phyloP scores from a whole-genome alignment of 805 yeast species.

The Candida hungchunana region DNA sequence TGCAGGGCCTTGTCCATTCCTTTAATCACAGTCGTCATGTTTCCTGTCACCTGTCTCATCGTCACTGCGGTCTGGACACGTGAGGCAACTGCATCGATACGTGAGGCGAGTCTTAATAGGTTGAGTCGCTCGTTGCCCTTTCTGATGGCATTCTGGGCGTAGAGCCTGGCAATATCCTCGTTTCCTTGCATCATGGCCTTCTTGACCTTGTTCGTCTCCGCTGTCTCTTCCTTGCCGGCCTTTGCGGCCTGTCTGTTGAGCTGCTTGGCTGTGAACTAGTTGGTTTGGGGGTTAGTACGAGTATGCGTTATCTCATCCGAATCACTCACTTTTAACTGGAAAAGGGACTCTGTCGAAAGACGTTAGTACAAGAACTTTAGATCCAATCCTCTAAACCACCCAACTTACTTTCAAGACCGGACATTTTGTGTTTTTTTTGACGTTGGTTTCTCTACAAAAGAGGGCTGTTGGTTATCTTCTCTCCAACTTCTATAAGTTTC shows the following conservation, averaged over 20 bases:
- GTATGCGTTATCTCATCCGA: too few relatives aligned
- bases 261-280: conserved; percentile 89
- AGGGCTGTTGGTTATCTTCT: too few relatives aligned
- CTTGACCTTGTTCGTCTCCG: conserved; percentile 84
- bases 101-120: conserved; percentile 72
- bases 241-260: conserved; percentile 83
- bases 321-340: conserved; percentile 49
- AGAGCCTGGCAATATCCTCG: conserved; percentile 87
- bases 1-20: conserved; percentile 97
- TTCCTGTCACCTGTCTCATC: conserved; percentile 91
- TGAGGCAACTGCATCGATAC: conserved; percentile 94
- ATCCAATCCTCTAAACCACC: too few relatives aligned
- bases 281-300: conserved; percentile 15
- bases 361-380: conserved; percentile 16
- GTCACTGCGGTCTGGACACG: conserved; percentile 97
- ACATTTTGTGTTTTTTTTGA: too few relatives aligned
- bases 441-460: too few relatives aligned
- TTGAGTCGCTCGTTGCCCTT: conserved; percentile 84
- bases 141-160: conserved; percentile 94
- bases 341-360: conserved; percentile 46
- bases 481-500: too few relatives aligned
- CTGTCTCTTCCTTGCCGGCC: conserved; percentile 85
- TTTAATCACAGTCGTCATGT: conserved; percentile 86
- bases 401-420: conserved; percentile 32
- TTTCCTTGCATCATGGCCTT: conserved; percentile 80